These are phyloP conservation scores for Eimeria zaria DNA, from an alignment of 169 alveolate genomes.

Conservation along the genomic window DNA sequence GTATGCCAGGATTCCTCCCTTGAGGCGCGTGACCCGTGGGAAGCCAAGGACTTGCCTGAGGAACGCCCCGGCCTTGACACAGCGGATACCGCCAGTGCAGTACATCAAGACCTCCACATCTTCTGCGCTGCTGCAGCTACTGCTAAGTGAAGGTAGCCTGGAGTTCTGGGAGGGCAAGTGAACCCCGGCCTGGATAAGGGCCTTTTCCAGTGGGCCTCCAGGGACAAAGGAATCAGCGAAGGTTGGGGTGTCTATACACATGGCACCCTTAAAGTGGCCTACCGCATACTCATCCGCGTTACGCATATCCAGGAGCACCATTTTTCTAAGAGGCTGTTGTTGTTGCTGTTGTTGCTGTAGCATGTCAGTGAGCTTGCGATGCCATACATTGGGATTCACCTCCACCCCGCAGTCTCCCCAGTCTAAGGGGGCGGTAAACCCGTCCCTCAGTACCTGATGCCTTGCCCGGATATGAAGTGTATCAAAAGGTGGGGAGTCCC, in stretches of 20 bases:
- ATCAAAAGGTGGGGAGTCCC: conserved; percentile 81
- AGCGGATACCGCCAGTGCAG: conserved; percentile 87
- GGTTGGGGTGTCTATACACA: conserved; percentile 75
- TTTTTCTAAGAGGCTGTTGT: neutral
- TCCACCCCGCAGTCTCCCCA: conserved; percentile 84
- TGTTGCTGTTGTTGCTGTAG: conserved; percentile 69
- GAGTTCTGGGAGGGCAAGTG: conserved; percentile 27
- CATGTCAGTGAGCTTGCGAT: conserved; percentile 63
- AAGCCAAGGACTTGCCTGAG: conserved; percentile 85
- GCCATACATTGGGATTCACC: conserved; percentile 78
- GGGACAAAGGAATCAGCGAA: conserved; percentile 75
- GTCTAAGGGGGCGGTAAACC: conserved; percentile 39
- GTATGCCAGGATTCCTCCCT: conserved; percentile 85
- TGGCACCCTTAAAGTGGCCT: conserved; percentile 82
- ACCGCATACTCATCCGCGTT: conserved; percentile 80
- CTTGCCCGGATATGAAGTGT: conserved; percentile 76
- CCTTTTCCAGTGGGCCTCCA: conserved; percentile 71
- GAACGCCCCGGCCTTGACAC: conserved; percentile 86
- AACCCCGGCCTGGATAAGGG: conserved; percentile 39
- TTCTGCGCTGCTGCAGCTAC: conserved; percentile 16
- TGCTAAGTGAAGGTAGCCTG: neutral
- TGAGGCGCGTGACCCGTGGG: conserved; percentile 74
- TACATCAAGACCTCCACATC: conserved; percentile 83
- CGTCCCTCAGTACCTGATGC: conserved; percentile 85
- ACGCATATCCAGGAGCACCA: conserved; percentile 82